These are phyloP conservation scores for Lactuca saligna DNA, from an alignment of 129 eudicot genomes.

Conservation along the genomic window DNA sequence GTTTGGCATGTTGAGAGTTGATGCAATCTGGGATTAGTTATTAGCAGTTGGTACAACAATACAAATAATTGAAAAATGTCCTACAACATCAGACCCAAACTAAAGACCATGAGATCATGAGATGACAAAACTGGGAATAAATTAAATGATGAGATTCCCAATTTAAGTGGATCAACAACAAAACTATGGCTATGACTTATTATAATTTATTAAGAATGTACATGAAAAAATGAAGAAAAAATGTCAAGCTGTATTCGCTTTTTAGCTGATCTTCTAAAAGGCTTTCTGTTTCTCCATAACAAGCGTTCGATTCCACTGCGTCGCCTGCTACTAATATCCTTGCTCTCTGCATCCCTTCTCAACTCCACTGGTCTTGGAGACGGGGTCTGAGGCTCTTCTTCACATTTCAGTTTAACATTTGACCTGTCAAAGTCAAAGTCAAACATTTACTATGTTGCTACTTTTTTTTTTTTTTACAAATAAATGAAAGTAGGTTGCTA, in stretches of 20 bases:
- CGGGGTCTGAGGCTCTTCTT: slow-evolving; percentile 93
- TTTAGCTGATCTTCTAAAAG: slow-evolving; percentile 77
- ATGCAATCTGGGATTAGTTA: neutral
- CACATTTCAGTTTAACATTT: slow-evolving; percentile 39
- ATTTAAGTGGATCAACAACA: slow-evolving; percentile 1
- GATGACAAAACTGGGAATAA: slow-evolving; percentile 23
- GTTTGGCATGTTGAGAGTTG: neutral
- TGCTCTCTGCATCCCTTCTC: slow-evolving; percentile 44
- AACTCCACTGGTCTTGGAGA: slow-evolving; percentile 61
- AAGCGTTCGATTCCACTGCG: slow-evolving; percentile 53
- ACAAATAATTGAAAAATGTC: neutral
- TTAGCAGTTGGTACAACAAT: neutral
- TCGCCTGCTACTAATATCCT: slow-evolving; percentile 26
- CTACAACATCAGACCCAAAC: neutral
- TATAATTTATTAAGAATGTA: slow-evolving; percentile 29
- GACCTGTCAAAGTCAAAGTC: slow-evolving; percentile 46
- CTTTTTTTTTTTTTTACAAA: too few species aligned
- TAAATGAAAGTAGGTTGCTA: neutral
- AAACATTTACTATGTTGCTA: too few species aligned
- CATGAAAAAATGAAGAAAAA: slow-evolving; percentile 62
- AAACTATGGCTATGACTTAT: neutral
- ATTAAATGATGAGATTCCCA: slow-evolving; percentile 43
- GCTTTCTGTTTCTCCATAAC: slow-evolving; percentile 83
- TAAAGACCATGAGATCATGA: neutral
- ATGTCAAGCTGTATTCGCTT: slow-evolving; percentile 59